Evolutionary conservation across 257 asterid genomes (phyloP).

Genomic region (Solanum sitiens): DNA sequence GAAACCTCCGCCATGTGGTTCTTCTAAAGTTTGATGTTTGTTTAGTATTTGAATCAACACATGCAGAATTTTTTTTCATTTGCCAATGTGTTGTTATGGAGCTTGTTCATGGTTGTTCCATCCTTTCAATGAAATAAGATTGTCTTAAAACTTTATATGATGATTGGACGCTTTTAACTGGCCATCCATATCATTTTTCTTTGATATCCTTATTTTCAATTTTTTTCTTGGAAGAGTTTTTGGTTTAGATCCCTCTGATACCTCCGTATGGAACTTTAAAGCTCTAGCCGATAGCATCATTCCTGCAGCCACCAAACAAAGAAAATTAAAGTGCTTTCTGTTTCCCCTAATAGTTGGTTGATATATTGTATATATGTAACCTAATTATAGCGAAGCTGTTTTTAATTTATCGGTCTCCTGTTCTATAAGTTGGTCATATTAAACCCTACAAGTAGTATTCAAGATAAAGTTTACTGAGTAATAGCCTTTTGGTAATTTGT

Average conservation of each 20-base stretch:
- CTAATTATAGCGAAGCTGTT: background rate
- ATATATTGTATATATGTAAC: background rate
- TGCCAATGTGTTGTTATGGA: background rate
- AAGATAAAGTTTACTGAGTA: background rate
- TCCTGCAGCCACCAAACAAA: background rate
- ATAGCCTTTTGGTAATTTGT: background rate
- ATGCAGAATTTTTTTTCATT: background rate
- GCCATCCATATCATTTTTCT: background rate
- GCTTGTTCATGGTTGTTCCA: background rate
- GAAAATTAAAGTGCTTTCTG: background rate
- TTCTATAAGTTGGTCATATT: background rate
- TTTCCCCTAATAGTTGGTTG: background rate
- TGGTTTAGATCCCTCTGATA: background rate
- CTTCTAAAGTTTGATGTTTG: background rate
- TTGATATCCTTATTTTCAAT: background rate
- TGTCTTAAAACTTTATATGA: background rate
- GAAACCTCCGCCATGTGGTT: background rate
- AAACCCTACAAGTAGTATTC: background rate
- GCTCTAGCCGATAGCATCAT: background rate
- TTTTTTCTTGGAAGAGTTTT: background rate
- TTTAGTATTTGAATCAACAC: background rate
- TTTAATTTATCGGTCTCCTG: background rate
- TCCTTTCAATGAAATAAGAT: background rate
- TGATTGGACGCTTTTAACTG: background rate
- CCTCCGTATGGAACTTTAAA: background rate